These are phyloP conservation scores for Quercus parvula DNA, from an alignment of 306 rosid species.

Conservation along the genomic window DNA sequence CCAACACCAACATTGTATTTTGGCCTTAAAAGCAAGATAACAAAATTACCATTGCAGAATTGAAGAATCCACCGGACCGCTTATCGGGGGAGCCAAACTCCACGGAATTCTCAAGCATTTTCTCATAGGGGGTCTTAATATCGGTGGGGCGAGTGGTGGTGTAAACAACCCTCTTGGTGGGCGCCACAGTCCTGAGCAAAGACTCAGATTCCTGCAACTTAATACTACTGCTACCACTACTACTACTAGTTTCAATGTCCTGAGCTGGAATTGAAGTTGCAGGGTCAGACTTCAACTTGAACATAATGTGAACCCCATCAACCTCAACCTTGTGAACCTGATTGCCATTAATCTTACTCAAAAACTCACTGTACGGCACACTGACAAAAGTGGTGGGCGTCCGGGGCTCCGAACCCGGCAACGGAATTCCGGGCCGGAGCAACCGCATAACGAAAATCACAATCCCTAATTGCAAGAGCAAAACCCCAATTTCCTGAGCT, in stretches of 20 bases:
- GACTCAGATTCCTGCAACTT: constrained; percentile 57
- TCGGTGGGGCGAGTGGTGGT: constrained; percentile 92
- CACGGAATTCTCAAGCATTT: constrained; percentile 92
- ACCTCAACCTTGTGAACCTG: constrained; percentile 96
- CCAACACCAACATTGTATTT: no score
- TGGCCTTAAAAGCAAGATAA: background rate
- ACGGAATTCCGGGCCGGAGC: constrained; percentile 75
- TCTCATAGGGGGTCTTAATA: constrained; percentile 88
- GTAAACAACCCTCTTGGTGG: constrained; percentile 75
- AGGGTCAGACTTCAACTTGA: constrained; percentile 70
- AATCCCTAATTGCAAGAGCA: constrained; percentile 77
- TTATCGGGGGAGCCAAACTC: constrained; percentile 95
- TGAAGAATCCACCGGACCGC: constrained; percentile 83
- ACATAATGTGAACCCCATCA: constrained; percentile 90
- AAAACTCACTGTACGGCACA: constrained; percentile 87
- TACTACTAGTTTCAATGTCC: constrained; percentile 33
- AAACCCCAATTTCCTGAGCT: constrained; percentile 78
- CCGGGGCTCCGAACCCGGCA: constrained; percentile 86
- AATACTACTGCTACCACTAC: constrained; percentile 4
- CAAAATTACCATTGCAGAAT: constrained; percentile 73
- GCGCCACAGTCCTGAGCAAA: constrained; percentile 38
- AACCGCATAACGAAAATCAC: constrained; percentile 75
- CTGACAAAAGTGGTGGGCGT: constrained; percentile 63
- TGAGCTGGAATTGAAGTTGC: constrained; percentile 6
- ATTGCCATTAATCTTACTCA: constrained; percentile 71